These are phyloP conservation scores for Corchorus capsularis DNA, from an alignment of 345 rosid genomes.

Conservation along the genomic window DNA sequence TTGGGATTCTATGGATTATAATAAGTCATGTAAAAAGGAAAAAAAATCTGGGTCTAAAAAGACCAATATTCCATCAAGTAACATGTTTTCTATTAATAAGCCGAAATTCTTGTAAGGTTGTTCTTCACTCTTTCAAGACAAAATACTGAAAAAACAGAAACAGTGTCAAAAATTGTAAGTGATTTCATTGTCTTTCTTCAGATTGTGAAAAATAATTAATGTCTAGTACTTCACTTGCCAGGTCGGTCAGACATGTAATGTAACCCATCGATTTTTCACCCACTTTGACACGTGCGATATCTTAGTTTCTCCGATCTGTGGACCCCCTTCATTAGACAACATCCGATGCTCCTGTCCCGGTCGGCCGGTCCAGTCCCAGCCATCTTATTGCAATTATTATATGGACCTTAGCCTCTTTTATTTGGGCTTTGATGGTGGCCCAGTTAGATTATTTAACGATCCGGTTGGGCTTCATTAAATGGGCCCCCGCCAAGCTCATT, in stretches of 20 bases:
- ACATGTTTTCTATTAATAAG: neutral
- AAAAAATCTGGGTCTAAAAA: neutral
- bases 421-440: neutral
- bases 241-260: conserved; percentile 1
- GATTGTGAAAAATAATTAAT: neutral
- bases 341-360: conserved; percentile 18
- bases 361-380: neutral
- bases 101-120: neutral
- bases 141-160: neutral
- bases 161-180: neutral
- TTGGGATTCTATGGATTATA: no score
- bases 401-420: neutral
- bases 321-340: conserved; percentile 16
- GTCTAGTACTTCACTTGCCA: neutral
- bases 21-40: no score
- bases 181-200: conserved; percentile 1
- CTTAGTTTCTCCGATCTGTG: conserved; percentile 2
- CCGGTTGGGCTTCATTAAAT: neutral
- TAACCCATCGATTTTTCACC: conserved; percentile 5
- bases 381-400: neutral
- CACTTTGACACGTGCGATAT: conserved; percentile 8
- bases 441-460: no score
- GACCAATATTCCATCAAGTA: neutral
- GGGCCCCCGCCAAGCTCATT: neutral
- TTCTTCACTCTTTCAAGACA: neutral